Evolutionary conservation across 1,284 basidiomycete species (phyloP), one percentile per base, ranked within the genome.

Genomic region (Sporisorium graminicola): DNA sequence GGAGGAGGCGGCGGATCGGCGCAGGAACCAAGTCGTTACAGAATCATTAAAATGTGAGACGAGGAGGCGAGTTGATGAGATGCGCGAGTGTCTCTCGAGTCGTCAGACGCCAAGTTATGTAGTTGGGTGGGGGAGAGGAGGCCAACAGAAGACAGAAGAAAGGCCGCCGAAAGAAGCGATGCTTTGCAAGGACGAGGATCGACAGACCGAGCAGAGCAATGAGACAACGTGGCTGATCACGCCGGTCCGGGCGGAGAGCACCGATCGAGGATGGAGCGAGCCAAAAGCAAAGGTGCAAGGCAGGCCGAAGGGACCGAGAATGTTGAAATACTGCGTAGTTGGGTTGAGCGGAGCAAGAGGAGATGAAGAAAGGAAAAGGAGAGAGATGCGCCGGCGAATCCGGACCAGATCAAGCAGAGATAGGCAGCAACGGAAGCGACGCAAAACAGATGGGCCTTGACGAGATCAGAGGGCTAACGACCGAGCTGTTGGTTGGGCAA

Each of bases 251-350:
- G 43, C 20, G 40, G 51, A 46, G 27, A 60, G 57, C 37, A 47
- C 58, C 64, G 64, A 59, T 59, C 0, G 9, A 13, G 50, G 26
- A n/a, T n/a, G 14, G 26, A 26, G 50, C 5, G 16, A 14, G 31
- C 8, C 3, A 2, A 22, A 42, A 5, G 53, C 49, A 58, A 27
- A 18, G n/a, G n/a, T n/a, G n/a, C n/a, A n/a, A n/a, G 33, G 27
- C 20, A 61, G 31, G 62, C 68, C 68, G 68, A 71, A 55, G 51
- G 51, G 24, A 33, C 63, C 68, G 55, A 65, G 57, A 54, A 13
- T 37, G 37, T 40, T 8, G 37, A 4, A 14, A n/a, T 16, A 18
- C 2, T 43, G 18, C 3, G 9, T 8, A 20, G 40, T 8, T 9
- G 18, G 22, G 43, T 37, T 14, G 27, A 13, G 8, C 14, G 26